phyloP scores from a whole-genome alignment of 116 monocot genomes.

The Iris pallida region DNA sequence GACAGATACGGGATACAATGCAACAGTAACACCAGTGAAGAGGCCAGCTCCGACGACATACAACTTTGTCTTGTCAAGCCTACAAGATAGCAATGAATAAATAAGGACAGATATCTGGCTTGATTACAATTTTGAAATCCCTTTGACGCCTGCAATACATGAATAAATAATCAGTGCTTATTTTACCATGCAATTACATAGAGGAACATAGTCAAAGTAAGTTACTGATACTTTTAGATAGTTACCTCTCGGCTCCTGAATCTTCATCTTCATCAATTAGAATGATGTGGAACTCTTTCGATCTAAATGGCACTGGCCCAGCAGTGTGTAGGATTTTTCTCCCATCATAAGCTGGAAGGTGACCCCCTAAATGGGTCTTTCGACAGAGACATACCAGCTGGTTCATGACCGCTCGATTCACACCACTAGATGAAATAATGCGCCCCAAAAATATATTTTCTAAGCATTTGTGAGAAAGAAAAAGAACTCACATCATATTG shows the following conservation, averaged over 20 bases:
- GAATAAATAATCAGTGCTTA: not conserved
- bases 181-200: not conserved
- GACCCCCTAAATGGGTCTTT: conserved; percentile 44
- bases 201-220: not conserved
- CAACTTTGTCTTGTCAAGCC: conserved; percentile 94
- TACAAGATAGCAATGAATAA: too few species aligned
- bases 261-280: conserved; percentile 73
- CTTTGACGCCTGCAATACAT: conserved; percentile 34
- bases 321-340: conserved; percentile 67
- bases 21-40: conserved; percentile 81
- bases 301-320: conserved; percentile 47
- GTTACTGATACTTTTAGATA: not conserved
- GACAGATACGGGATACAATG: conserved; percentile 83
- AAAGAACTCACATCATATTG: conserved; percentile 21
- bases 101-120: too few species aligned
- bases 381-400: conserved; percentile 41
- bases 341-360: conserved; percentile 68
- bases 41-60: conserved; percentile 91
- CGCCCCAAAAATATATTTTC: too few species aligned
- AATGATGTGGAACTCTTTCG: conserved; percentile 39
- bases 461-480: too few species aligned
- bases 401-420: conserved; percentile 55
- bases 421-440: conserved; percentile 29
- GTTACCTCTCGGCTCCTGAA: conserved; percentile 43
- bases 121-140: conserved; percentile 51